Conservation (phyloP, 768 basidiomycete genomes). For the Boletus insuetus region DNA sequence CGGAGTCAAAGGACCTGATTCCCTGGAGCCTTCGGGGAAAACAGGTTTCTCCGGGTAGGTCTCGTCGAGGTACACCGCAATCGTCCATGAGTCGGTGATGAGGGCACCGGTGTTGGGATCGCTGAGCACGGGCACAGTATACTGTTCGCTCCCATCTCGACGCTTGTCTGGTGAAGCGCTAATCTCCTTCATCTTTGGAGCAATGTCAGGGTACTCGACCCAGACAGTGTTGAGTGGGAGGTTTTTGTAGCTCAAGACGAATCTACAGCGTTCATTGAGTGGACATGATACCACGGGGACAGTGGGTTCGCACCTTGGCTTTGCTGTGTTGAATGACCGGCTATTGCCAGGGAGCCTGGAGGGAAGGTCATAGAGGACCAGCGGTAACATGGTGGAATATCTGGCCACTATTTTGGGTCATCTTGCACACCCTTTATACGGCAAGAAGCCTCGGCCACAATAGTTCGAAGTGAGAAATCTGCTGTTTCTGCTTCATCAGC, state of each 20-base stretch:
- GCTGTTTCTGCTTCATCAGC: slow-evolving; percentile 1
- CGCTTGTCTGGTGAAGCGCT: slow-evolving; percentile 22
- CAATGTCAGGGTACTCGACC: slow-evolving; percentile 36
- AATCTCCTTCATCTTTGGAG: slow-evolving; percentile 21
- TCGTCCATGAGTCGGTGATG: slow-evolving; percentile 31
- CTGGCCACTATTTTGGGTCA: neutral
- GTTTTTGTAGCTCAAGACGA: slow-evolving; percentile 31
- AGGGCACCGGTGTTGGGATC: slow-evolving; percentile 31
- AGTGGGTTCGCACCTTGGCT: slow-evolving; percentile 29
- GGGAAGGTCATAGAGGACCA: slow-evolving; percentile 38
- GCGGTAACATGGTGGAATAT: slow-evolving; percentile 19
- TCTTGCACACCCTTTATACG: neutral
- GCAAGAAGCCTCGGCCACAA: neutral
- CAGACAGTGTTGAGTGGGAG: slow-evolving; percentile 34
- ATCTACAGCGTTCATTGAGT: slow-evolving; percentile 19
- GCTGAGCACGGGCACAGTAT: slow-evolving; percentile 35
- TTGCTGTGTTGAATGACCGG: slow-evolving; percentile 40
- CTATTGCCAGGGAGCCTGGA: slow-evolving; percentile 28
- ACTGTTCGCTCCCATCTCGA: slow-evolving; percentile 18
- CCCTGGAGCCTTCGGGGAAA: slow-evolving; percentile 22
- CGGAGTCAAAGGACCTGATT: slow-evolving; percentile 21
- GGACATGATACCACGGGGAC: neutral
- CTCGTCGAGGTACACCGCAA: slow-evolving; percentile 36
- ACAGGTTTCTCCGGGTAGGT: slow-evolving; percentile 33
- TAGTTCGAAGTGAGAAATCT: neutral